Evolutionary conservation across 208 protist species (phyloP).

Genomic region (Leptomonas pyrrhocoris): DNA sequence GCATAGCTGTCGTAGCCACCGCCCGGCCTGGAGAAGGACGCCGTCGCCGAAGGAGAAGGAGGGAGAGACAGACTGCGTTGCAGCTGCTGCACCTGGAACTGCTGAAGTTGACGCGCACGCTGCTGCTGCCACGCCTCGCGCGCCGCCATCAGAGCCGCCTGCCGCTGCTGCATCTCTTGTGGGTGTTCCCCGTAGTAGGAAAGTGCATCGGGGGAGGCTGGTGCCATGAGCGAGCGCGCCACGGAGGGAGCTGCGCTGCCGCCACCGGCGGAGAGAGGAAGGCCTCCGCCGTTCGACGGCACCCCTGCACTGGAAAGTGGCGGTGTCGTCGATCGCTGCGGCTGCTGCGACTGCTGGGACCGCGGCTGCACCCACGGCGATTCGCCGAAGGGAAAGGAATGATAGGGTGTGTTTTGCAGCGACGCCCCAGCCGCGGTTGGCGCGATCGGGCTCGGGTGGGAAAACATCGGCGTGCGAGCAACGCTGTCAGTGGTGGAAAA

Average conservation of each 20-base stretch:
- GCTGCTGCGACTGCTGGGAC: neutral
- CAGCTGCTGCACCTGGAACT: constrained; percentile 16
- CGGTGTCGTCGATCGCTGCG: neutral
- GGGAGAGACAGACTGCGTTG: neutral
- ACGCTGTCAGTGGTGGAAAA: neutral
- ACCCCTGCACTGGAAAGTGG: neutral
- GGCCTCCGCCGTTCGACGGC: neutral
- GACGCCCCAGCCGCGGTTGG: constrained; percentile 11
- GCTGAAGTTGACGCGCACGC: constrained; percentile 14
- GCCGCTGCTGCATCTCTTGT: constrained; percentile 32
- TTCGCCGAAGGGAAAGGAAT: constrained; percentile 14
- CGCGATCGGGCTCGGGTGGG: constrained; percentile 31
- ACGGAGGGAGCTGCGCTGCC: neutral
- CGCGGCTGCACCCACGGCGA: constrained; percentile 15
- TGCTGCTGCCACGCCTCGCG: constrained; percentile 37
- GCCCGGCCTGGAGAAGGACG: neutral
- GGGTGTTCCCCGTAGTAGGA: constrained; percentile 35
- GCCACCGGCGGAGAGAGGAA: neutral
- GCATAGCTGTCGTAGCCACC: neutral
- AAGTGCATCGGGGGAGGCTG: constrained; percentile 33
- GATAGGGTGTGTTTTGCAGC: constrained; percentile 19
- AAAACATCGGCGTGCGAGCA: constrained; percentile 10
- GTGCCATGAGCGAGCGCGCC: neutral
- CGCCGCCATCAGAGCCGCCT: constrained; percentile 35
- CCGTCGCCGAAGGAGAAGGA: neutral